A percentile compares a stretch with the other conserved stretches of the same genome.
Evolutionary conservation across 1,284 basidiomycete species (phyloP).

Genomic region (Porogramme epimiltina): DNA sequence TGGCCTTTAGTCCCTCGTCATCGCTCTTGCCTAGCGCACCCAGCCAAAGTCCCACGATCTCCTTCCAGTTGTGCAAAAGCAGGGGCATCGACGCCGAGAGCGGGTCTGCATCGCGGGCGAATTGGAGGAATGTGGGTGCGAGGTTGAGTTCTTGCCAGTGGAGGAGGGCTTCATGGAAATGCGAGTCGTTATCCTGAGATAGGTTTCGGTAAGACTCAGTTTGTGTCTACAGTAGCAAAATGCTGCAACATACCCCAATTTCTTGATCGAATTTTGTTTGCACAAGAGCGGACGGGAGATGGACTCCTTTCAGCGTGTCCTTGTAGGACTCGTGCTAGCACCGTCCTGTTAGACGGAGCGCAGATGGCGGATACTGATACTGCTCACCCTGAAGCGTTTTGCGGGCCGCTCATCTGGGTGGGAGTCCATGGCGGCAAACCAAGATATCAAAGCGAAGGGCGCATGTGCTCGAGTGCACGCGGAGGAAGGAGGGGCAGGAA

Average conservation of each 20-base stretch:
- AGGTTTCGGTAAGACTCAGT: background rate
- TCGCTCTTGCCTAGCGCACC: conserved; percentile 55
- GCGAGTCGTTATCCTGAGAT: conserved; percentile 68
- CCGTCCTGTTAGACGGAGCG: background rate
- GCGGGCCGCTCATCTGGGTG: conserved; percentile 29
- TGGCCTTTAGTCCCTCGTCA: conserved; percentile 66
- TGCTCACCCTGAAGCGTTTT: conserved; percentile 40
- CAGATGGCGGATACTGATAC: too few species aligned
- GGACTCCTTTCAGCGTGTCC: conserved; percentile 66
- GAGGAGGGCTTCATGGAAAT: conserved; percentile 68
- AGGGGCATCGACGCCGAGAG: conserved; percentile 80
- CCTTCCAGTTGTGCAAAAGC: conserved; percentile 77
- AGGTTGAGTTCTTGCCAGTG: conserved; percentile 83
- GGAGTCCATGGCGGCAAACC: conserved; percentile 13
- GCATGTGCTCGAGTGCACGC: too few species aligned
- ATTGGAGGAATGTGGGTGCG: conserved; percentile 72
- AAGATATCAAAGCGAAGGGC: too few species aligned
- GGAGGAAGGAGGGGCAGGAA: too few species aligned
- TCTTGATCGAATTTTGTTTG: conserved; percentile 62
- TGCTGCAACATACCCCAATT: conserved; percentile 46
- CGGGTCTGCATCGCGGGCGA: conserved; percentile 60
- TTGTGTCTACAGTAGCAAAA: too few species aligned
- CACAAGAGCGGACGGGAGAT: conserved; percentile 65
- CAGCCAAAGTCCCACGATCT: conserved; percentile 66
- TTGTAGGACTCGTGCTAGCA: conserved; percentile 74